A percentile compares a stretch with the other conserved stretches of the same genome.
phyloP scores from a whole-genome alignment of 805 yeast species.

The Candida maltosa region DNA sequence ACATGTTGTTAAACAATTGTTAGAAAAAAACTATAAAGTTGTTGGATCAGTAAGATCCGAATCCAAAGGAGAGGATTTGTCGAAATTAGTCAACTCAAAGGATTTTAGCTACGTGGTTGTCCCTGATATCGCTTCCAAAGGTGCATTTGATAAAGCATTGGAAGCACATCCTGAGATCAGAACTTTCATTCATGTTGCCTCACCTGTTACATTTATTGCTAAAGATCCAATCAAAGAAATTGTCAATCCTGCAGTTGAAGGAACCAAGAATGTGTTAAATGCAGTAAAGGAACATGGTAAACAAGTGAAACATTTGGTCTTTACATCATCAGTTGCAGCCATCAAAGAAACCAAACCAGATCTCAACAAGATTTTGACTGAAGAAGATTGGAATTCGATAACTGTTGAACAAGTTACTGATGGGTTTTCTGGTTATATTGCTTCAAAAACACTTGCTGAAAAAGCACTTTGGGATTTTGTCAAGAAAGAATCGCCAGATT shows the following conservation, averaged over 20 bases:
- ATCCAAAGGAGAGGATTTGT: constrained; percentile 37
- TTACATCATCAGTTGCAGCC: constrained; percentile 54
- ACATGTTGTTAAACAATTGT: constrained; percentile 39
- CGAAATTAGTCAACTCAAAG: constrained; percentile 10
- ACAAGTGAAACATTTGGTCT: constrained; percentile 38
- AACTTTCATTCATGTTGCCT: constrained; percentile 57
- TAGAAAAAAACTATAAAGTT: constrained; percentile 40
- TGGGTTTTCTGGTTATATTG: constrained; percentile 14
- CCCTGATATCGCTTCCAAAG: constrained; percentile 38
- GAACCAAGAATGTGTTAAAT: constrained; percentile 47
- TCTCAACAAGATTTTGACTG: constrained; percentile 24
- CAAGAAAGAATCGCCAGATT: constrained; percentile 16
- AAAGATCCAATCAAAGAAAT: constrained; percentile 47
- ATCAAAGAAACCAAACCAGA: constrained; percentile 18
- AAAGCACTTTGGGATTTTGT: constrained; percentile 27
- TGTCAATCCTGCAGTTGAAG: constrained; percentile 53
- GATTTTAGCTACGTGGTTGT: constrained; percentile 43
- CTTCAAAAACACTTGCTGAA: constrained; percentile 23
- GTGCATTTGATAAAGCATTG: constrained; percentile 44
- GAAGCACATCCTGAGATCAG: constrained; percentile 46
- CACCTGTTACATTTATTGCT: constrained; percentile 48
- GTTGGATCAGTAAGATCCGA: constrained; percentile 49
- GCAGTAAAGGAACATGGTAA: constrained; percentile 44
- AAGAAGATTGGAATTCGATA: constrained; percentile 35
- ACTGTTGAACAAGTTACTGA: constrained; percentile 20